phyloP scores from a whole-genome alignment of 208 protist species.

The Leishmania amazonensis region DNA sequence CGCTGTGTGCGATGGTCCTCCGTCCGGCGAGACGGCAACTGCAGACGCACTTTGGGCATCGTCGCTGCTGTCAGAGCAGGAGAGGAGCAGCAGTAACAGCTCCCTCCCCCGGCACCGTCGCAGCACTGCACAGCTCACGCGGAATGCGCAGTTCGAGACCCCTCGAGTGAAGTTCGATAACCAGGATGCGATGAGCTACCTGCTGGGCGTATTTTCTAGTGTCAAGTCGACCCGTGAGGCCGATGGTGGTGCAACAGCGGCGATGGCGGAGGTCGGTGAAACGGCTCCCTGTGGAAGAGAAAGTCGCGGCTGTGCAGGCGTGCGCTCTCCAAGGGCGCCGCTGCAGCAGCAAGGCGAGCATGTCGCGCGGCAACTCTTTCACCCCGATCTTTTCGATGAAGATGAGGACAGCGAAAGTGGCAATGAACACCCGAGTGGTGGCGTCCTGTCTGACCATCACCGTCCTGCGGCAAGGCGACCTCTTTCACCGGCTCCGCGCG shows the following conservation, averaged over 20 bases:
- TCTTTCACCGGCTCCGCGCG: not conserved
- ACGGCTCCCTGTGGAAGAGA: not conserved
- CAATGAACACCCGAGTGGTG: not conserved
- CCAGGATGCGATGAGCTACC: constrained; percentile 34
- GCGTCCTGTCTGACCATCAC: not conserved
- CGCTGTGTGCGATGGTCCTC: not conserved
- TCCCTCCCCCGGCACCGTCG: not conserved
- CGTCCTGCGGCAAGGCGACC: not conserved
- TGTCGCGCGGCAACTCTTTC: constrained; percentile 8
- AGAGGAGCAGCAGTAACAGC: not conserved
- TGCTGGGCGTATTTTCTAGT: constrained; percentile 35
- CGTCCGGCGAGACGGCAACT: not conserved
- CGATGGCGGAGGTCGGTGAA: not conserved
- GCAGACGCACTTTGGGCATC: not conserved
- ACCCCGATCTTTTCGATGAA: not conserved
- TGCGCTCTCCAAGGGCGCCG: not conserved
- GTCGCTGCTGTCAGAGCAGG: not conserved
- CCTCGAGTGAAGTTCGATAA: constrained; percentile 2
- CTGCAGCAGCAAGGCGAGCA: not conserved
- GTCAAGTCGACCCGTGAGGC: not conserved
- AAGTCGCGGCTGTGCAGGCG: not conserved
- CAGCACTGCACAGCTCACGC: not conserved
- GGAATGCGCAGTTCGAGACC: not conserved
- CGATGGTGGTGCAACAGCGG: not conserved
- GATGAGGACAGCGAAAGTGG: constrained; percentile 4